Evolutionary conservation across 2,329 filamentous ascomycete species (phyloP), one percentile per base, ranked within the genome.

Genomic region (Rhinocladiella similis): DNA sequence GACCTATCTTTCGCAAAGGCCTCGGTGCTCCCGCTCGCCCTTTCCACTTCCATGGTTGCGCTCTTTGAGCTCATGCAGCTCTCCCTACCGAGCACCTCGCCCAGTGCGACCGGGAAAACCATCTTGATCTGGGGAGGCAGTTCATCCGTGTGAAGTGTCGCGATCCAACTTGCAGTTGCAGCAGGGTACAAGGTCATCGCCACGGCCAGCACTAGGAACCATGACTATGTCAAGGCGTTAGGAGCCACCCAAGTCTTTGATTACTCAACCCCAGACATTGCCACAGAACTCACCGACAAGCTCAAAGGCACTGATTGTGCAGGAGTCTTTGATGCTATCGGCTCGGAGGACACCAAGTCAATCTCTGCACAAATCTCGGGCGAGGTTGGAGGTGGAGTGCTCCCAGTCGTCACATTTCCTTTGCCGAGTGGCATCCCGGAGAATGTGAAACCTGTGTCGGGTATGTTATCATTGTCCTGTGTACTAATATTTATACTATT

Each of bases 161-260:
- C 68, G 3, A 59, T 72, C 29, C 64, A 70, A 50, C 66, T 65
- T 49, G 64, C 65, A 14, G 54, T 50, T 1, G 56, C 62, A 18
- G 65, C 66, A 12, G 69, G 71, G 9, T 71, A 71, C 51, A 61
- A 62, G 1, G 70, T 71, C 25, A 53, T 71, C 35, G 69, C 69
- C 7, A 73, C 70, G 14, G 65, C 70, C 1, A 70, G 69, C 5
- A 56, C 63, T 0, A 50, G 60, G 19, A 66, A 73, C 54, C 36
- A 49, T 22, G 63, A 57, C 19, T 66, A 66, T 36, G 67, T 72
- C n/a, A 53, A 62, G 18, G 59, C 56, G 13, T 62, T 70, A 1
- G 68, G 68, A 29, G 63, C 68, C 3, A 50, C 50, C 16, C 58
- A 69, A 1, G 73, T 73, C 0, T 76, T 78, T 43, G 77, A 80